Evolutionary conservation across 139 green algal species (phyloP), one percentile per base, ranked within the genome.

Genomic region (Coccomyxa sp.): DNA sequence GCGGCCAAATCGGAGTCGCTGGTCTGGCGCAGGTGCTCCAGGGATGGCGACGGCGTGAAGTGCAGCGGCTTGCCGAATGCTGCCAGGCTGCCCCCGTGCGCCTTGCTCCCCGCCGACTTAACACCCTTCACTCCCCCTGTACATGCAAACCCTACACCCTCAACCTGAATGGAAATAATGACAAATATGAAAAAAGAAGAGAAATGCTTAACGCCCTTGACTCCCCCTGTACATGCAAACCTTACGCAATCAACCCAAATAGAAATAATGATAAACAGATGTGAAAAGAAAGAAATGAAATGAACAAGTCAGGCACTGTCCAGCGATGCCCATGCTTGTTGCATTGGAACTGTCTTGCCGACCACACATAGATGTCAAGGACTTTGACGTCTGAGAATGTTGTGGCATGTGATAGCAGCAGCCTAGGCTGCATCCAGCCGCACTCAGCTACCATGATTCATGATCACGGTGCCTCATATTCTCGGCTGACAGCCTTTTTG

Each of bases 41-140:
- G 71, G 1, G 71, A 78, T 21, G 71, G 71, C 71, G 71, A 78
- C 0, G 71, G 71, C 9, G 71, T 78, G 71, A 78, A 78, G 27
- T 78, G 25, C 27, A 78, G 25, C 71, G 71, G 71, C 27, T 27
- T 25, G 14, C 14, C 27, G 14, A 27, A 31, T 28, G 71, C 14
- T 31, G 25, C n/a, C 27, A 51, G 14, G 25, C 25, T 75, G 25
- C 66, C 38, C 38, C 63, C 63, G 21, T 71, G 63, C 63, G 63
- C 63, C 63, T 71, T 71, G 63, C 63, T 31, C 66, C 23, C 66
- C 14, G 71, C 14, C 23, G 71, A 16, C 71, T 77, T 58, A 13
- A 21, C 76, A 4, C 76, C 76, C 76, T 80, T 80, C 14, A 80
- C 76, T n/a, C 76, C 76, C 0, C 76, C 76, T 80, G 76, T 32